Percentiles rank a stretch among this genome's conserved stretches.
Conservation (phyloP, 768 basidiomycete species). For the Tylopilus intermedius region DNA sequence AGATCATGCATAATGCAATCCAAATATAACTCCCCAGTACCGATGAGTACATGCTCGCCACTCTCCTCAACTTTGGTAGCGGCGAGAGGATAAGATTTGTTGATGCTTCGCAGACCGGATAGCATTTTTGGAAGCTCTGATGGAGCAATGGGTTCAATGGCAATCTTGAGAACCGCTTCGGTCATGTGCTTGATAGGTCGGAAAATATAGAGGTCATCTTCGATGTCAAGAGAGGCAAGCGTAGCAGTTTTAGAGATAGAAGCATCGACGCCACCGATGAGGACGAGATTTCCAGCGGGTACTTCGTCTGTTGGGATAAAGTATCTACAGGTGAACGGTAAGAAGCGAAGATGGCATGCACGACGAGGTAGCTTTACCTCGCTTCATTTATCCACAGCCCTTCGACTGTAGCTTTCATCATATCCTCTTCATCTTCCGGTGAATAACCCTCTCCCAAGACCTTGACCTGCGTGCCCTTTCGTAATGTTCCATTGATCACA, state of each 20-base stretch:
- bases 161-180: slow-evolving; percentile 93
- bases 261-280: slow-evolving; percentile 88
- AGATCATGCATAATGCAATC: slow-evolving; percentile 98
- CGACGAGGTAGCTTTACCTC: slow-evolving; percentile 45
- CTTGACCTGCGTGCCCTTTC: slow-evolving; percentile 80
- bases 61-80: slow-evolving; percentile 97
- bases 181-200: slow-evolving; percentile 95
- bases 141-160: slow-evolving; percentile 95
- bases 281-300: slow-evolving; percentile 87
- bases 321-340: slow-evolving; percentile 51
- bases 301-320: slow-evolving; percentile 85
- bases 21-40: slow-evolving; percentile 94
- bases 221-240: slow-evolving; percentile 61
- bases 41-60: slow-evolving; percentile 94
- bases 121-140: slow-evolving; percentile 99
- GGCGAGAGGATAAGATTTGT: slow-evolving; percentile 94
- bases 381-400: slow-evolving; percentile 90
- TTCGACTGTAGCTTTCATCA: slow-evolving; percentile 80
- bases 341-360: neutral
- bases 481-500: slow-evolving; percentile 86
- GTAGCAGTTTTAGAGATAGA: slow-evolving; percentile 97
- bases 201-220: slow-evolving; percentile 93
- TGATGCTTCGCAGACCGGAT: slow-evolving; percentile 91
- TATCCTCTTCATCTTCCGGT: slow-evolving; percentile 98
- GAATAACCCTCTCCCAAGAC: slow-evolving; percentile 98